A percentile compares a stretch with the other conserved stretches of the same genome.
Conservation (phyloP, 164 flowering plant genomes). For the Annona cherimola region DNA sequence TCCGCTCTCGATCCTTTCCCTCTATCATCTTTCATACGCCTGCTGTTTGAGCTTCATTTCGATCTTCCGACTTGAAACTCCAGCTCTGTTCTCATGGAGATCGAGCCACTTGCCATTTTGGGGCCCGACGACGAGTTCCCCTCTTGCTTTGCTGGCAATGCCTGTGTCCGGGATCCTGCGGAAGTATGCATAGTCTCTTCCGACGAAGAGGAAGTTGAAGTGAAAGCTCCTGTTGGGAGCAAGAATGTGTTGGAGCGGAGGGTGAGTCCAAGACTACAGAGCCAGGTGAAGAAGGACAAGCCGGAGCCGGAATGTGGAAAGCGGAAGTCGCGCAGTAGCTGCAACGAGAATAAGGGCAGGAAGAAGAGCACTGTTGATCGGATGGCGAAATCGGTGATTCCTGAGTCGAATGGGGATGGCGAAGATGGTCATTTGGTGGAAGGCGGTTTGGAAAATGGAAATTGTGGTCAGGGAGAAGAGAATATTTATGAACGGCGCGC, state of each 20-base stretch:
- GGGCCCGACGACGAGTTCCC: background rate
- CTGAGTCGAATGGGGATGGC: background rate
- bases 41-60: no score
- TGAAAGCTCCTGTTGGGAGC: background rate
- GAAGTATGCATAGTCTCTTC: background rate
- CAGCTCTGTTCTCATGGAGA: background rate
- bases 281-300: constrained; percentile 1
- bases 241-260: constrained; percentile 5
- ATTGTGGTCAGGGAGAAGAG: background rate
- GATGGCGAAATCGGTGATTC: background rate
- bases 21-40: no score
- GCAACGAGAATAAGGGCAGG: background rate
- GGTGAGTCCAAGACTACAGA: constrained; percentile 7
- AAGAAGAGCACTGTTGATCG: background rate
- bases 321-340: background rate
- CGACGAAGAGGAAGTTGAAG: background rate
- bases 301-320: background rate
- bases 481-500: constrained; percentile 26
- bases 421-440: background rate
- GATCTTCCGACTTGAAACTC: background rate
- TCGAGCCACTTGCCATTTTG: background rate
- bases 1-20: background rate
- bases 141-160: background rate
- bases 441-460: background rate
- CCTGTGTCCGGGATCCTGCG: background rate